Evolutionary conservation across 2,329 filamentous ascomycete genomes (phyloP), one percentile per base, ranked within the genome.

Genomic region (Sporothrix sp.): DNA sequence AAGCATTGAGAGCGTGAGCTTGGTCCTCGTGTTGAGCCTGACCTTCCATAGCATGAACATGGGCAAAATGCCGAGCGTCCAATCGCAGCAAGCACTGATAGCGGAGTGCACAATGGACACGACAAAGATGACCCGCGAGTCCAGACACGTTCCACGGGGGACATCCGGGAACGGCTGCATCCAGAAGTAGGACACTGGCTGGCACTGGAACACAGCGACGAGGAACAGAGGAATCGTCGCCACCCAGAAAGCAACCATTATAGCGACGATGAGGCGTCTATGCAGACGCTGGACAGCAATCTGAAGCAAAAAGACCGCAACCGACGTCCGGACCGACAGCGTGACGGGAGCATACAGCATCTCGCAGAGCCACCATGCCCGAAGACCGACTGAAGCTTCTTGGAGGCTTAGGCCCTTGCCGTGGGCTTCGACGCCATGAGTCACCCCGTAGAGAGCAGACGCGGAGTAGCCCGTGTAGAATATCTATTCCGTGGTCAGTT

Each of bases 31-130:
- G 37, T 69, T 70, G 62, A 78, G 72, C 52, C 72, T 68, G 32
- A 77, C 64, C 18, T 69, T 62, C 71, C 73, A 76, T 0, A 79
- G 63, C 35, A 79, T 68, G 11, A 68, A 67, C 7, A 76, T 65
- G 0, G 76, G 75, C 4, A 79, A 59, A 3, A 74, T 58, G 2
- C 70, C 74, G 11, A 77, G 65, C 1, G 67, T 66, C 62, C 73
- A 71, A 54, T 79, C 74, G 38, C 65, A 68, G 5, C 73, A 70
- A 52, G 78, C 74, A 40, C 65, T 69, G 9, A 75, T 59, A 18
- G 65, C 66, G 36, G 71, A 71, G 60, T 76, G 73, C 0, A 70
- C 61, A 28, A 72, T 69, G 0, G 71, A 72, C 1, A 71, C 59
- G 35, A 60, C 60, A 18, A 69, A 68, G 16, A 74, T 66, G 9